Base-by-base conservation (phyloP, 2,329 filamentous ascomycete genomes). In the Claviceps spartinae region DNA sequence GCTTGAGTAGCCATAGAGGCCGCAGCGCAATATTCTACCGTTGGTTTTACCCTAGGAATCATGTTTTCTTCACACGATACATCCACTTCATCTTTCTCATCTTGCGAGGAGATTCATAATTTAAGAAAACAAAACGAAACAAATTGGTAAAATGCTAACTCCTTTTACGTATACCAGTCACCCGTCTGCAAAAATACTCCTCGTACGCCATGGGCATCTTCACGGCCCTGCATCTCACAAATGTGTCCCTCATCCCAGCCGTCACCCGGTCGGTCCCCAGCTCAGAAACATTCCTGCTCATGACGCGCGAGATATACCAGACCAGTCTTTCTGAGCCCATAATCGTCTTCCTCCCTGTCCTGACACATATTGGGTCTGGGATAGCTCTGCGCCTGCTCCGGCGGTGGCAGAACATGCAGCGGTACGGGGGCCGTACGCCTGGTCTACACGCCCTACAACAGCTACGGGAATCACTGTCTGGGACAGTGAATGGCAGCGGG, bases 231-330 rank as follows among this genome's bases (percentile, higher is more conserved):
- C 89, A 95, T 70, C 73, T 93, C 56, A 76, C 82, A 61, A 95
- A 90, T 60, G 91, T 88, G 37, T 87, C 87, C 7, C 66, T 95
- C 44, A 83, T 94, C 57, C 89, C 88, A 0, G 78, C 93, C 40
- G 60, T 83, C 48, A 88, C 86, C 42, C 79, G 76, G 53, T 88
- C 85, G 46, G 79, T 93, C 6, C 72, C 83, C 8, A 78, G 81
- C 50, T 86, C 86, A 54, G 90, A 96, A 64, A 82, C 82, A 48
- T 95, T 89, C 67, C 82, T 97, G 48, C 83, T 97, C 57, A 86
- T 95, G 66, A 90, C 89, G 30, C 82, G 91, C 55, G 90, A 94
- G 48, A 82, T 93, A 66, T 97, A 97, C 72, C 91, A 96, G 67
- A 90, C 88, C 1, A 77, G 84, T 2, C 72, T 87, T 16, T 76